A percentile compares a stretch with the other conserved stretches of the same genome.
phyloP scores from a whole-genome alignment of 106 monocot genomes.

The Phalaenopsis aphrodite region DNA sequence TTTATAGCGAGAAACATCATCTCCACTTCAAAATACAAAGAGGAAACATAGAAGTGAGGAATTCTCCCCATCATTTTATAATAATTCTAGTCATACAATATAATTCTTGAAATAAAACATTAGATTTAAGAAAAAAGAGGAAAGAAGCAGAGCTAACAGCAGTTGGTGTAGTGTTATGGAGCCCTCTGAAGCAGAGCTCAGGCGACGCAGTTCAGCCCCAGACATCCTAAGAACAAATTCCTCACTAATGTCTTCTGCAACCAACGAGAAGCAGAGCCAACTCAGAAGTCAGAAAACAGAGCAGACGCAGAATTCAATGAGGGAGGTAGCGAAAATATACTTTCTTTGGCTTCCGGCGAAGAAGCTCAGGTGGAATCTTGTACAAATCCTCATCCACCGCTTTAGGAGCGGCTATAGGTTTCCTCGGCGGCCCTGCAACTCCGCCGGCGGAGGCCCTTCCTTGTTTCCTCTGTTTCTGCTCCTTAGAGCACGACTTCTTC shows the following conservation, averaged over 20 bases:
- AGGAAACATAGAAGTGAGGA: neutral
- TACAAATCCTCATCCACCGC: no score
- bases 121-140: neutral
- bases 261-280: neutral
- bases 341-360: slow-evolving; percentile 23
- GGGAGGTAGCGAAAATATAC: slow-evolving; percentile 4
- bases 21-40: no score
- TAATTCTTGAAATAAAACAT: neutral
- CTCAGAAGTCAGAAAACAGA: neutral
- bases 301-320: neutral
- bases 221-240: slow-evolving; percentile 20
- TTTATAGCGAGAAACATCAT: no score
- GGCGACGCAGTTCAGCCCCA: slow-evolving; percentile 18
- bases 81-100: neutral
- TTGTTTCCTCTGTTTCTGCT: slow-evolving; percentile 5
- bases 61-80: neutral
- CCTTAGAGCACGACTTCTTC: neutral
- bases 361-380: no score
- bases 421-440: neutral
- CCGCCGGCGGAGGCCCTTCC: neutral
- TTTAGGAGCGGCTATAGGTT: neutral
- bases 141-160: neutral
- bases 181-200: slow-evolving; percentile 1
- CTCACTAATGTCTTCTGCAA: slow-evolving; percentile 18
- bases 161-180: neutral